These are phyloP conservation scores for Coemansia sp. DNA, from an alignment of 192 early-diverging fungal genomes.

Conservation along the genomic window DNA sequence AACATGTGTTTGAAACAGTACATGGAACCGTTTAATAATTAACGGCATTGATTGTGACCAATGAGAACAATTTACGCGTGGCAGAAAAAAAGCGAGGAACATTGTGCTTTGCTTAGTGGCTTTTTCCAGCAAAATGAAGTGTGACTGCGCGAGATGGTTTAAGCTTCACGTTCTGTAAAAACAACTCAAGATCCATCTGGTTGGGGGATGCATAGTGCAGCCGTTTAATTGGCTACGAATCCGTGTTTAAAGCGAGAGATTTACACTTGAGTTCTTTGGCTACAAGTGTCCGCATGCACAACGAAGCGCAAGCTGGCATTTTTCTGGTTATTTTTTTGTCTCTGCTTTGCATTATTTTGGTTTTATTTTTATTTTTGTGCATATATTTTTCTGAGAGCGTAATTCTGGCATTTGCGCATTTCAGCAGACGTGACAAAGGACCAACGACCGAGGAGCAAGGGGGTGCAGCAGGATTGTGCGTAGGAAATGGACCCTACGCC, in stretches of 20 bases:
- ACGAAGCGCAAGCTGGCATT: background rate
- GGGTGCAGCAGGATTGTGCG: too few relatives aligned
- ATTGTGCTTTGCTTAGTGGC: background rate
- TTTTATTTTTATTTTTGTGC: background rate
- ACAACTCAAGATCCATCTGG: too few relatives aligned
- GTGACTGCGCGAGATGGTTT: background rate
- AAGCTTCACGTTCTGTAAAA: too few relatives aligned
- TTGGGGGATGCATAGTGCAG: too few relatives aligned
- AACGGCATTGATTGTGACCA: too few relatives aligned
- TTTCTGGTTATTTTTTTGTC: background rate
- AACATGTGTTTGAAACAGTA: too few relatives aligned
- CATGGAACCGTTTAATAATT: too few relatives aligned
- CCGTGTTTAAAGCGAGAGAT: background rate
- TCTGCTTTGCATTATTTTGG: background rate
- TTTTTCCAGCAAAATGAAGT: background rate
- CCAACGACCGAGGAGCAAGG: background rate
- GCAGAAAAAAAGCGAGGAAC: too few relatives aligned
- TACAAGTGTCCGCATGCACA: too few relatives aligned
- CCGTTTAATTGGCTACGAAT: too few relatives aligned
- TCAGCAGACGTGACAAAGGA: background rate
- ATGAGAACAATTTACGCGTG: too few relatives aligned
- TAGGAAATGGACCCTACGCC: slow-evolving; percentile 4
- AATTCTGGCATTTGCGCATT: background rate
- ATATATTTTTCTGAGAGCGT: background rate
- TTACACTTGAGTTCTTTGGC: background rate